A percentile compares a stretch with the other conserved stretches of the same genome.
phyloP scores from a whole-genome alignment of 176 grass and related monocot genomes.

The Luzula sylvatica region DNA sequence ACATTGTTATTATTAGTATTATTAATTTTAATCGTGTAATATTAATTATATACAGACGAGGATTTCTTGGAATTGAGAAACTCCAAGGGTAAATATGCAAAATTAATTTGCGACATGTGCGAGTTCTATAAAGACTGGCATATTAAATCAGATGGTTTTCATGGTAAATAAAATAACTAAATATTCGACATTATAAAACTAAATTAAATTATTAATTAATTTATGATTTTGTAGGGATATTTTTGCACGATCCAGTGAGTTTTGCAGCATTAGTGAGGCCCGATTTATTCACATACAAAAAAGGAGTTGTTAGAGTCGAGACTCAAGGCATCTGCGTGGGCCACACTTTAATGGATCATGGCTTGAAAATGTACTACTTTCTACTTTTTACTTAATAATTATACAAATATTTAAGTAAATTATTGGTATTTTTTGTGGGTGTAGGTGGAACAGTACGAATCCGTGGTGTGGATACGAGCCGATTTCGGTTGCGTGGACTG shows the following conservation, averaged over 20 bases:
- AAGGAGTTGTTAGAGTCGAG: slow-evolving; percentile 79
- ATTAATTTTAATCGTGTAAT: neutral
- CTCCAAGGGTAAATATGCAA: slow-evolving; percentile 36
- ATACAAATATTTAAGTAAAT: neutral
- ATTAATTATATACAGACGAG: slow-evolving; percentile 20
- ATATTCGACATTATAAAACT: too few species aligned
- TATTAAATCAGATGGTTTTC: slow-evolving; percentile 33
- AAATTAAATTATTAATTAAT: too few species aligned
- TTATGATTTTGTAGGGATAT: slow-evolving; percentile 47
- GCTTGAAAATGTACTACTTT: slow-evolving; percentile 45
- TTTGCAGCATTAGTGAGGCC: slow-evolving; percentile 41
- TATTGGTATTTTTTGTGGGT: neutral
- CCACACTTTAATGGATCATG: slow-evolving; percentile 71
- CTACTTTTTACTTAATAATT: neutral
- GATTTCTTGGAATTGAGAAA: slow-evolving; percentile 55
- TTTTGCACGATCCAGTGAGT: slow-evolving; percentile 71
- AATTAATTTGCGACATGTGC: slow-evolving; percentile 64
- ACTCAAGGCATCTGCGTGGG: slow-evolving; percentile 65
- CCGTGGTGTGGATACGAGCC: slow-evolving; percentile 54
- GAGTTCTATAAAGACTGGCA: slow-evolving; percentile 78
- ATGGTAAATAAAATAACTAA: slow-evolving; percentile 41
- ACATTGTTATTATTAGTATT: neutral
- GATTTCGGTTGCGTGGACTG: slow-evolving; percentile 74
- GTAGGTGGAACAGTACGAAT: slow-evolving; percentile 63
- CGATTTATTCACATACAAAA: slow-evolving; percentile 61